Evolutionary conservation across 352 stramenopile genomes (phyloP), one percentile per base, ranked within the genome.

Genomic region (Phytophthora podocarpi): DNA sequence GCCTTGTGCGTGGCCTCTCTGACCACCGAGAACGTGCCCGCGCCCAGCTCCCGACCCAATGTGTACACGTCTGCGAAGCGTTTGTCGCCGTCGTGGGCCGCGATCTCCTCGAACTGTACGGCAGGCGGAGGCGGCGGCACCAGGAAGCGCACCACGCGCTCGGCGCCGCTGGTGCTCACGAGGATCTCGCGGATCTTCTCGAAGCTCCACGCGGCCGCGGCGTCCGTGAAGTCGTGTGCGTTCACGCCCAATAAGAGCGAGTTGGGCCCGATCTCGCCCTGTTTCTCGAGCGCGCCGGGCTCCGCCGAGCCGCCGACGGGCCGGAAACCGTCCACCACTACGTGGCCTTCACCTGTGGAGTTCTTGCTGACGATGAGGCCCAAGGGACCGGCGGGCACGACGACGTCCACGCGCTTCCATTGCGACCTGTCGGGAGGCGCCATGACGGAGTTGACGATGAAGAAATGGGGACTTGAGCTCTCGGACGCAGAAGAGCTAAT

Each of bases 301-400:
- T 82, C 54, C 48, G 70, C 81, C 13, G 73, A 61, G n/a, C 41
- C 50, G 2, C 68, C 67, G 2, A 84, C 75, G 35, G 82, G 78
- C 4, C 83, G 82, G 63, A 95, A 95, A 56, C 80, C 79, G 53
- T 95, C 83, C 27, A 95, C 80, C 13, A 93, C 59, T 21, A 90
- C 77, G 48, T 84, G 73, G 32, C 70, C 63, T 27, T 70, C 72
- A 52, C 35, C 69, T 35, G 15, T 54, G 24, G 58, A 37, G 2
- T 48, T 72, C 53, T 91, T 87, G 43, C 80, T 92, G 28, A 95
- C 81, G 61, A 95, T 82, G 24, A 95, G 82, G 0, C 83, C 86
- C 1, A 95, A 69, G 1, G 86, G 80, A 0, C 85, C 85, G 1
- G 82, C 61, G 9, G 81, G 80, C 23, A 93, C 86, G 24, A 70